Percentiles rank a stretch among this genome's conserved stretches.
phyloP scores from a whole-genome alignment of 179 eudicot genomes.

The Corrigiola litoralis region DNA sequence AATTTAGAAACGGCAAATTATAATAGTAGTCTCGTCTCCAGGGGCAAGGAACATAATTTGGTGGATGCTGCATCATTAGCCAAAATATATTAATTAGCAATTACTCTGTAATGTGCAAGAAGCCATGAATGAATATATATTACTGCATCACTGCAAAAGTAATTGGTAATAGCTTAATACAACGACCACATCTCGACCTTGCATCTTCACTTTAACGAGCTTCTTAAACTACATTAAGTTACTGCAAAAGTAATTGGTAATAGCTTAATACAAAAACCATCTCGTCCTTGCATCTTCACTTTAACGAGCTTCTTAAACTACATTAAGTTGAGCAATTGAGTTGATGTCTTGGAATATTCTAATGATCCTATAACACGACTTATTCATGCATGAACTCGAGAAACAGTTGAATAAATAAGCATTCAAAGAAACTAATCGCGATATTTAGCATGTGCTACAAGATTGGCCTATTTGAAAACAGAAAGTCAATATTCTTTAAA shows the following conservation, averaged over 20 bases:
- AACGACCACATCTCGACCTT: neutral
- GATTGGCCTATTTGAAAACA: neutral
- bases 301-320: neutral
- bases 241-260: neutral
- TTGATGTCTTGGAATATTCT: slow-evolving; percentile 13
- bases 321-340: neutral
- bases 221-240: neutral
- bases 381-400: slow-evolving; percentile 6
- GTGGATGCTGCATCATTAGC: slow-evolving; percentile 19
- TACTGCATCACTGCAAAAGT: neutral
- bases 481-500: neutral
- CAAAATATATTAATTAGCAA: neutral
- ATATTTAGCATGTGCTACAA: neutral
- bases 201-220: neutral
- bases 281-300: neutral
- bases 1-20: neutral
- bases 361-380: neutral
- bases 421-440: neutral
- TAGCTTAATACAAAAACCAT: neutral
- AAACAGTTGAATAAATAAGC: neutral
- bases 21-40: neutral
- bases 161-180: neutral
- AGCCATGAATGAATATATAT: neutral
- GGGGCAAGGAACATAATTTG: neutral
- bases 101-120: neutral